phyloP scores from a whole-genome alignment of 495 filamentous ascomycete genomes.

The Xylaria grammica region DNA sequence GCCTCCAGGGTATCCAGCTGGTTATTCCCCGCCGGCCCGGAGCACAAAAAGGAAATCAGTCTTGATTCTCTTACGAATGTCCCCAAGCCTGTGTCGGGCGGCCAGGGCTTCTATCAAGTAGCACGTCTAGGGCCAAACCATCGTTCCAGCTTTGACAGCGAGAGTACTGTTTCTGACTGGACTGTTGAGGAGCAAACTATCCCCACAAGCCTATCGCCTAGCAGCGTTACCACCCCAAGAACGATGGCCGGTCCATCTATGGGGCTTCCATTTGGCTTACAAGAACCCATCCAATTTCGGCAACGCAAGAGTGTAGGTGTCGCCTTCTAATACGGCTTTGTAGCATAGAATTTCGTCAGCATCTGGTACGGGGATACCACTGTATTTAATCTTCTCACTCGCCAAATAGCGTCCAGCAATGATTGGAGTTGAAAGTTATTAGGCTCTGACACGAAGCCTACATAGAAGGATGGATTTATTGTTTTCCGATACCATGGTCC shows the following conservation, averaged over 20 bases:
- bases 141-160: conserved; percentile 45
- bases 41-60: conserved; percentile 42
- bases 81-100: conserved; percentile 50
- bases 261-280: conserved; percentile 33
- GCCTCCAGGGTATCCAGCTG: conserved; percentile 61
- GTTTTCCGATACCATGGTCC: conserved; percentile 21
- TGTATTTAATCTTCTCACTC: conserved; percentile 20
- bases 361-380: conserved; percentile 31
- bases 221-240: conserved; percentile 32
- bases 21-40: conserved; percentile 49
- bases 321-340: conserved; percentile 44
- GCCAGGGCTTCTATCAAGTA: conserved; percentile 60
- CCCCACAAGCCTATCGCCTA: conserved; percentile 52
- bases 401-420: conserved; percentile 20
- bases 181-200: conserved; percentile 45
- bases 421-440: conserved; percentile 24
- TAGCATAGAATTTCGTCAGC: conserved; percentile 27
- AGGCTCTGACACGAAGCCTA: conserved; percentile 26
- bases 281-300: conserved; percentile 30
- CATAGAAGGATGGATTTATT: conserved; percentile 10
- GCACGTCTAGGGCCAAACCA: conserved; percentile 37
- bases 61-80: conserved; percentile 54
- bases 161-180: conserved; percentile 48
- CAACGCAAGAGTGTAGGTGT: conserved; percentile 52
- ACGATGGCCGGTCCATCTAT: conserved; percentile 36